Percentiles rank a stretch among this genome's conserved stretches.
These are phyloP conservation scores for Crithidia brevicula DNA, from an alignment of 208 protist species.

Conservation along the genomic window DNA sequence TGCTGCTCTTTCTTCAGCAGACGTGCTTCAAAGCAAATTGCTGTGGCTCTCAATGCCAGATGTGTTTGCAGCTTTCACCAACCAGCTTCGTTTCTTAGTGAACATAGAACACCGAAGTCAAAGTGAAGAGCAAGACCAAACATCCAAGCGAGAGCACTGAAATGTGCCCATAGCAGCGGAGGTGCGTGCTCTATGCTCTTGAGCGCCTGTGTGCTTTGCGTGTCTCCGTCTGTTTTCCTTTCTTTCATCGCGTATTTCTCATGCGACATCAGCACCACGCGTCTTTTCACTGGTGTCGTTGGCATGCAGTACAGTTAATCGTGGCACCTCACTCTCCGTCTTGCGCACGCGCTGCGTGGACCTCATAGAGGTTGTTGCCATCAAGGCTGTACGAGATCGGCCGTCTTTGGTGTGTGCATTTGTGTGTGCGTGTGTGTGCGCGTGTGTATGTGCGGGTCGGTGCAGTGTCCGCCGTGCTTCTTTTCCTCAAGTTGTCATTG, in stretches of 20 bases:
- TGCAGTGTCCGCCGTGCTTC: not conserved
- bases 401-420: too few relatives aligned
- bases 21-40: not conserved
- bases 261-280: not conserved
- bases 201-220: too few relatives aligned
- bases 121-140: conserved; percentile 39
- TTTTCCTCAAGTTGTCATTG: not conserved
- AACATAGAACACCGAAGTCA: conserved; percentile 34
- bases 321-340: conserved; percentile 27
- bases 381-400: conserved; percentile 35
- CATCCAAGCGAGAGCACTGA: too few relatives aligned
- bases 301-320: conserved; percentile 32
- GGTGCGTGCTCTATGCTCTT: not conserved
- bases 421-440: not conserved
- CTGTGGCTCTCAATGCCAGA: too few relatives aligned
- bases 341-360: conserved; percentile 2
- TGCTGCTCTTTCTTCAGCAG: not conserved
- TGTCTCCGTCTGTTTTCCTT: not conserved
- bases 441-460: not conserved
- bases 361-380: conserved; percentile 31
- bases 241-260: not conserved
- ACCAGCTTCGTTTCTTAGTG: conserved; percentile 37
- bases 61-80: conserved; percentile 30
- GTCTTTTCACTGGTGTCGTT: too few relatives aligned
- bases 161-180: too few relatives aligned